Conservation (phyloP, 306 rosid species). For the Echinosophora koreensis region DNA sequence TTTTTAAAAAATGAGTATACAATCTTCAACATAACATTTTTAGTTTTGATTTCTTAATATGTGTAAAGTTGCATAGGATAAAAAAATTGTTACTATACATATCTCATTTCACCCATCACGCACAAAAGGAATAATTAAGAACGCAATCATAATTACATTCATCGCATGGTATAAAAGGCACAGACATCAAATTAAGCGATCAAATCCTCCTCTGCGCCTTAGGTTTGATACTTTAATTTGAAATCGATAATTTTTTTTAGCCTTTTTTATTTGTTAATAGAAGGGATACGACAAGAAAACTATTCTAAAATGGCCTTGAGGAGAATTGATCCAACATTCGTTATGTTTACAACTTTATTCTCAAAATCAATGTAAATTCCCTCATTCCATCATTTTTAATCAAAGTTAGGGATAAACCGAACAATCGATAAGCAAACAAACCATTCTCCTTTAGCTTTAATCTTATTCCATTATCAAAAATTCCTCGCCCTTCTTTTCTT, state of each 20-base stretch:
- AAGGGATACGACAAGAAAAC: slow-evolving; percentile 37
- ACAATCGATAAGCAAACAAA: slow-evolving; percentile 51
- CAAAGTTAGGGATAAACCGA: slow-evolving; percentile 62
- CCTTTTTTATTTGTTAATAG: not conserved
- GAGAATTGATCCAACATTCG: slow-evolving; percentile 71
- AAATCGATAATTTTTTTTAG: slow-evolving; percentile 9
- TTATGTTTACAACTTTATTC: slow-evolving; percentile 66
- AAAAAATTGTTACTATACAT: not conserved
- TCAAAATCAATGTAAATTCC: slow-evolving; percentile 48
- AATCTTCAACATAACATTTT: no score
- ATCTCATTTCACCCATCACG: not conserved
- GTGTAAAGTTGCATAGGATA: no score
- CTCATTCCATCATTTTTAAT: slow-evolving; percentile 48
- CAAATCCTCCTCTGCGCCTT: slow-evolving; percentile 3
- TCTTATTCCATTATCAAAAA: slow-evolving; percentile 52
- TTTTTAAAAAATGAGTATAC: no score
- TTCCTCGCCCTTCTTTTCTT: slow-evolving; percentile 39
- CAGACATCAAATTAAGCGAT: slow-evolving; percentile 13
- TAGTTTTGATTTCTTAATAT: no score
- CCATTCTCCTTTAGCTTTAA: slow-evolving; percentile 45
- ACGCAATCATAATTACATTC: not conserved
- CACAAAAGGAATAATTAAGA: not conserved
- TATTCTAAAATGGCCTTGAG: slow-evolving; percentile 36
- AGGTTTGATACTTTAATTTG: slow-evolving; percentile 26
- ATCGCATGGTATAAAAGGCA: not conserved